phyloP scores from a whole-genome alignment of 495 filamentous ascomycete species.

The Patellaria atrata region DNA sequence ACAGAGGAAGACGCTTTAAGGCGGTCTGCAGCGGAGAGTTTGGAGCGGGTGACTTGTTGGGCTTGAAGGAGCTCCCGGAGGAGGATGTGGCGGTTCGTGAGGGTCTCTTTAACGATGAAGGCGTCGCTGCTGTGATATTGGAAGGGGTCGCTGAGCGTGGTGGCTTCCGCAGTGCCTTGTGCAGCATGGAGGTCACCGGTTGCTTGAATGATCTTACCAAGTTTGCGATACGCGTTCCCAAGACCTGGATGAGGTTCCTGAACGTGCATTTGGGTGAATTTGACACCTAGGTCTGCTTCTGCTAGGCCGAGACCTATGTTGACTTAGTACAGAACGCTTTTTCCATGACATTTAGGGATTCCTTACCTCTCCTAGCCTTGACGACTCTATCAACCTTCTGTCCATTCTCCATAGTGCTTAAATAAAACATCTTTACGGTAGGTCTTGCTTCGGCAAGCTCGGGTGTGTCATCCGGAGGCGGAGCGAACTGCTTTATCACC shows the following conservation, averaged over 20 bases:
- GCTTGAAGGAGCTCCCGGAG: slow-evolving; percentile 85
- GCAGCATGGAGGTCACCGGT: slow-evolving; percentile 95
- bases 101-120: slow-evolving; percentile 96
- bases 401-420: slow-evolving; percentile 84
- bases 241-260: slow-evolving; percentile 86
- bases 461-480: slow-evolving; percentile 92
- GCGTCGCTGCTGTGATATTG: slow-evolving; percentile 92
- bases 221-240: slow-evolving; percentile 79
- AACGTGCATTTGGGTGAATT: slow-evolving; percentile 66
- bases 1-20: slow-evolving; percentile 73
- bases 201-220: slow-evolving; percentile 82
- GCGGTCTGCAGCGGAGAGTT: slow-evolving; percentile 70
- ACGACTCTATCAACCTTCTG: slow-evolving; percentile 94
- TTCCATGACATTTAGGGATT: too few species aligned
- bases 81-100: slow-evolving; percentile 98
- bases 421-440: slow-evolving; percentile 87
- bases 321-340: slow-evolving; percentile 1
- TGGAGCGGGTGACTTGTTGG: slow-evolving; percentile 62
- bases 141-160: slow-evolving; percentile 83
- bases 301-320: slow-evolving; percentile 68
- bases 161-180: slow-evolving; percentile 92
- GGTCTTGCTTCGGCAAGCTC: slow-evolving; percentile 83
- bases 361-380: slow-evolving; percentile 74
- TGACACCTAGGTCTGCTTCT: slow-evolving; percentile 86
- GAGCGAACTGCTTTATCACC: slow-evolving; percentile 96